These are phyloP conservation scores for Leccinum aurantiacum DNA, from an alignment of 768 basidiomycete genomes.

Conservation along the genomic window DNA sequence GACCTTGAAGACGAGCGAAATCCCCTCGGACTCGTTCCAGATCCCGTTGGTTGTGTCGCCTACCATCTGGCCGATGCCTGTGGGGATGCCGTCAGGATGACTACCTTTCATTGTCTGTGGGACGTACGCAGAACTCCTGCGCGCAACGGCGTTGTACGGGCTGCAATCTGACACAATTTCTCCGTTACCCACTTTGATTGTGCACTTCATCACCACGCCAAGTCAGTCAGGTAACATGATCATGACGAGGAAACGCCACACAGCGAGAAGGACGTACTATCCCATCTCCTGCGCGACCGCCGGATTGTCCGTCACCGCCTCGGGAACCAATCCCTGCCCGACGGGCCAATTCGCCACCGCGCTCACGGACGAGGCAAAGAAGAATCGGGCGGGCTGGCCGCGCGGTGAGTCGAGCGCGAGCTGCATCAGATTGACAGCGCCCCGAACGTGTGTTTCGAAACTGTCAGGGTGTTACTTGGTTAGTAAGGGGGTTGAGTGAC, in stretches of 20 bases:
- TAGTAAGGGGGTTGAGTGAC: neutral
- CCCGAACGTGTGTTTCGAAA: constrained; percentile 49
- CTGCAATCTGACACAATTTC: constrained; percentile 48
- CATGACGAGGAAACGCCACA: neutral
- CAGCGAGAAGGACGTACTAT: constrained; percentile 27
- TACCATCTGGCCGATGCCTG: constrained; percentile 57
- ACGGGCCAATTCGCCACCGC: constrained; percentile 24
- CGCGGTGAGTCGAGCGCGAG: constrained; percentile 43
- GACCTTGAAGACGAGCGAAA: constrained; percentile 32
- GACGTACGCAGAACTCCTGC: constrained; percentile 24
- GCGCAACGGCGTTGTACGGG: constrained; percentile 24
- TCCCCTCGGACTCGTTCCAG: constrained; percentile 53
- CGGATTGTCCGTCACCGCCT: constrained; percentile 25
- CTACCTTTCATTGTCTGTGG: neutral
- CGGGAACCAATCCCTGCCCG: constrained; percentile 13
- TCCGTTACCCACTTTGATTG: constrained; percentile 54
- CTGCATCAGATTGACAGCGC: constrained; percentile 50
- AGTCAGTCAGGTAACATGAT: neutral
- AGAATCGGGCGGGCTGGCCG: constrained; percentile 40
- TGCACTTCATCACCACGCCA: constrained; percentile 11
- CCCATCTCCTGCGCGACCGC: constrained; percentile 33
- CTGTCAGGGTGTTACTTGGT: constrained; percentile 4
- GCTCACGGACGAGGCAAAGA: constrained; percentile 52
- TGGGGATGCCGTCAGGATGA: neutral
- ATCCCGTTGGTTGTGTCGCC: constrained; percentile 49